phyloP scores from a whole-genome alignment of 345 rosid species.

The Eucalyptus coolabah region DNA sequence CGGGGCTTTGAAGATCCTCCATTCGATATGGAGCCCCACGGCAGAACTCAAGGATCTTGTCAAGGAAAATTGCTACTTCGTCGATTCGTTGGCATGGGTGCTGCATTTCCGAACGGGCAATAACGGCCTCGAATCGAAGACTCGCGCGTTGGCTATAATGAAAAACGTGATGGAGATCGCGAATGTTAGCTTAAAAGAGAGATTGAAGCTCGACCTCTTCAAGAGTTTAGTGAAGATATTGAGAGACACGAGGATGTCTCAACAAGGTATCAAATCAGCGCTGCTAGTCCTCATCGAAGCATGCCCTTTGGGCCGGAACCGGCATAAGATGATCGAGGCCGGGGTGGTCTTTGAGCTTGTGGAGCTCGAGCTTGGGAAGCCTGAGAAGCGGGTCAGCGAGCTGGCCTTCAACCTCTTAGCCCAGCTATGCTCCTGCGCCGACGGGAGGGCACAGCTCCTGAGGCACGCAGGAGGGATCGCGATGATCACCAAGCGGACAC shows the following conservation, averaged over 20 bases:
- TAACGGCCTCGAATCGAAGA: background rate
- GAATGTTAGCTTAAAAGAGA: slow-evolving; percentile 1
- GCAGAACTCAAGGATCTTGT: slow-evolving; percentile 10
- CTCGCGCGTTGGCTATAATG: slow-evolving; percentile 8
- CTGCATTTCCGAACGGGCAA: background rate
- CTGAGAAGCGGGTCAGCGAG: slow-evolving; percentile 29
- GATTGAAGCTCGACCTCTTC: slow-evolving; percentile 14
- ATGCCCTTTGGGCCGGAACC: slow-evolving; percentile 28
- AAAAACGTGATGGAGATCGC: slow-evolving; percentile 1
- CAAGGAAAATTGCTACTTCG: slow-evolving; percentile 8
- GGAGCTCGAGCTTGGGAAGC: slow-evolving; percentile 37
- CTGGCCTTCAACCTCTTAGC: slow-evolving; percentile 27
- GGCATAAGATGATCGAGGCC: slow-evolving; percentile 20
- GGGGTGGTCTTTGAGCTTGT: slow-evolving; percentile 26
- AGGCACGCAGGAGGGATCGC: slow-evolving; percentile 35
- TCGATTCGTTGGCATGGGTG: slow-evolving; percentile 29
- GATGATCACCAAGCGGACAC: slow-evolving; percentile 30
- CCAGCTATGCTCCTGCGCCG: slow-evolving; percentile 27
- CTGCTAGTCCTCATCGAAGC: slow-evolving; percentile 11
- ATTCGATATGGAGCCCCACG: slow-evolving; percentile 10
- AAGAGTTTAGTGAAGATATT: slow-evolving; percentile 1
- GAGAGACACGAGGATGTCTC: background rate
- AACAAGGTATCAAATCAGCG: slow-evolving; percentile 20
- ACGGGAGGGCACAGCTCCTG: slow-evolving; percentile 28
- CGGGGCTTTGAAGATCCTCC: slow-evolving; percentile 19